Evolutionary conservation across 2,329 filamentous ascomycete genomes (phyloP).

Genomic region (Sarocladium brachiariae): DNA sequence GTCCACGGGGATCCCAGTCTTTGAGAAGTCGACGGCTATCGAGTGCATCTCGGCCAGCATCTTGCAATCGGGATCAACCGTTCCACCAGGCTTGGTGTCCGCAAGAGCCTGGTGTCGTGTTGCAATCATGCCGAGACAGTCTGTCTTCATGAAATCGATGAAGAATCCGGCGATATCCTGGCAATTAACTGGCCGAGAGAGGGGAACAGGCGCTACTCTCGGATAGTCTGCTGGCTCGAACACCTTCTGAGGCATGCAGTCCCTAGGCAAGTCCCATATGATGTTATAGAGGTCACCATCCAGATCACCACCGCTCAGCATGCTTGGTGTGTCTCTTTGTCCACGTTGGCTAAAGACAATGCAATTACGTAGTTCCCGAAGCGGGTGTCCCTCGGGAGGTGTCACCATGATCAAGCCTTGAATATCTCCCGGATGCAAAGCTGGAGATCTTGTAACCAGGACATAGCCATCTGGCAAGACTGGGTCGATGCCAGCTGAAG

Average conservation of each 20-base stretch:
- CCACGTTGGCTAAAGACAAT: slow-evolving; percentile 72
- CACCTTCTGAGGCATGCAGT: slow-evolving; percentile 13
- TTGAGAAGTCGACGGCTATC: slow-evolving; percentile 68
- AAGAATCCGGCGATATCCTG: slow-evolving; percentile 76
- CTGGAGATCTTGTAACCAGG: slow-evolving; percentile 71
- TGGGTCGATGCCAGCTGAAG: too few relatives aligned
- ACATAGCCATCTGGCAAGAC: slow-evolving; percentile 26
- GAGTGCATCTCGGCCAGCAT: slow-evolving; percentile 59
- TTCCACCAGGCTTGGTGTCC: slow-evolving; percentile 48
- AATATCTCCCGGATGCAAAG: slow-evolving; percentile 75
- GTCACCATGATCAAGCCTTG: slow-evolving; percentile 58
- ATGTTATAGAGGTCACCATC: slow-evolving; percentile 79
- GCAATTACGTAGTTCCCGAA: slow-evolving; percentile 61
- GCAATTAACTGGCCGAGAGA: slow-evolving; percentile 52
- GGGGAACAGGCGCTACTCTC: slow-evolving; percentile 44
- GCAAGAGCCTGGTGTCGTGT: slow-evolving; percentile 57
- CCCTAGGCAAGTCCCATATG: slow-evolving; percentile 58
- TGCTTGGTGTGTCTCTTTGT: slow-evolving; percentile 65
- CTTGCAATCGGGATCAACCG: slow-evolving; percentile 42
- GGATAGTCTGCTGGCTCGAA: slow-evolving; percentile 65
- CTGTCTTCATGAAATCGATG: slow-evolving; percentile 65
- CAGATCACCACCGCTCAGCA: slow-evolving; percentile 74
- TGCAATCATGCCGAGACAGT: slow-evolving; percentile 60
- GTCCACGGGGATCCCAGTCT: slow-evolving; percentile 59
- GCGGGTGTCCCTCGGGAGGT: slow-evolving; percentile 51